A percentile compares a stretch with the other conserved stretches of the same genome.
phyloP scores from a whole-genome alignment of 2,329 filamentous ascomycete species.

The Penicillium sp. region DNA sequence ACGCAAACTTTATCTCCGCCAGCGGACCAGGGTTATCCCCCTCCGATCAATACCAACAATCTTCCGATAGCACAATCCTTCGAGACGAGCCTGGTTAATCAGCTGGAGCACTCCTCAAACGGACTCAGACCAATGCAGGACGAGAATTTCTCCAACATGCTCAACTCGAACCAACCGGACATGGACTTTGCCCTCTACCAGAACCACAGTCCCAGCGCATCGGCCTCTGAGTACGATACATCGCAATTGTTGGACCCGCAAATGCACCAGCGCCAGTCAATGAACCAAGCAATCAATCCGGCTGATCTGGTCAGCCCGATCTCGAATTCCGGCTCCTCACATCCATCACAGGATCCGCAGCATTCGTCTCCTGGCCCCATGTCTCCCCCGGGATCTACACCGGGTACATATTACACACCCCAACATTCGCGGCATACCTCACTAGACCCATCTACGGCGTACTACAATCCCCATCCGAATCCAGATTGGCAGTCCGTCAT shows the following conservation, averaged over 20 bases:
- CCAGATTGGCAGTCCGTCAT: constrained; percentile 60
- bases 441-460: constrained; percentile 61
- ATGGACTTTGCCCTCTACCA: constrained; percentile 45
- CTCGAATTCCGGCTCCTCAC: constrained; percentile 57
- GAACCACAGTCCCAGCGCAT: constrained; percentile 31
- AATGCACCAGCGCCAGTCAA: constrained; percentile 35
- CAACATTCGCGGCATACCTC: constrained; percentile 62
- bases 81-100: constrained; percentile 37
- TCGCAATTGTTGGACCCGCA: constrained; percentile 45
- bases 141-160: constrained; percentile 41
- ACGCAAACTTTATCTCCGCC: constrained; percentile 32
- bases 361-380: constrained; percentile 56
- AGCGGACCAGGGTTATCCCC: constrained; percentile 36
- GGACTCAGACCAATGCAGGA: constrained; percentile 32
- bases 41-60: constrained; percentile 25
- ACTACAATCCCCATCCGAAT: constrained; percentile 54
- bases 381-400: constrained; percentile 57
- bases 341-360: constrained; percentile 56
- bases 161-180: constrained; percentile 39
- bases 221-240: constrained; percentile 39
- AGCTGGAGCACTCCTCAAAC: constrained; percentile 35
- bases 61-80: constrained; percentile 40
- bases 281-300: constrained; percentile 48
- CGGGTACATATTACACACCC: constrained; percentile 54
- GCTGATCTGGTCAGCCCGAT: constrained; percentile 49